Evolutionary conservation across 164 flowering plant genomes (phyloP).

Genomic region (Taxillus chinensis): DNA sequence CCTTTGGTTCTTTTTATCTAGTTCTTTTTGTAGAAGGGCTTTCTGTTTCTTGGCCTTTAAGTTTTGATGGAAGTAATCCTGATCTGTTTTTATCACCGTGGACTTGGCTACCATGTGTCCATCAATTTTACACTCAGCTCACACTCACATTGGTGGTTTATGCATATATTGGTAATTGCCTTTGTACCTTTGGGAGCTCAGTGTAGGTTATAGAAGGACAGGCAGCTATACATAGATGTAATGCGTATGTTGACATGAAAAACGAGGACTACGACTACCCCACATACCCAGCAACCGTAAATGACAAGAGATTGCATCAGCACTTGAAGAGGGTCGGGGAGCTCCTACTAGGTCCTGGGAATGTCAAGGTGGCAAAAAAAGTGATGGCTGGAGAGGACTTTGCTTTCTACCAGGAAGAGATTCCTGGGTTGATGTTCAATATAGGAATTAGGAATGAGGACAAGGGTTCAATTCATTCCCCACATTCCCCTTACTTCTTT

Average conservation of each 20-base stretch:
- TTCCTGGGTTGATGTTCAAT: constrained; percentile 58
- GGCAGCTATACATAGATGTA: constrained; percentile 64
- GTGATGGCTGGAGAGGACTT: constrained; percentile 92
- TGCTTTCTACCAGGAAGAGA: constrained; percentile 61
- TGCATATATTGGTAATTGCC: not conserved
- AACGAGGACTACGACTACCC: constrained; percentile 30
- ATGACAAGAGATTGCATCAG: constrained; percentile 41
- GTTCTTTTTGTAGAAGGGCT: too few species aligned
- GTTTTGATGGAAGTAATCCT: too few species aligned
- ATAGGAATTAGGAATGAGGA: constrained; percentile 70
- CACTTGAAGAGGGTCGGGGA: constrained; percentile 46
- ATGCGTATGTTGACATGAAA: constrained; percentile 32
- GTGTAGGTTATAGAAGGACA: constrained; percentile 62
- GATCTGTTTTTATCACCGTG: too few species aligned
- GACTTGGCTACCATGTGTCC: too few species aligned
- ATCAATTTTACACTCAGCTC: too few species aligned
- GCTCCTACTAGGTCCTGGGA: constrained; percentile 48
- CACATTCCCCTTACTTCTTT: constrained; percentile 71
- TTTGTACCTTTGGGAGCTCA: not conserved
- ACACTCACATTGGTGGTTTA: not conserved
- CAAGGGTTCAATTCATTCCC: constrained; percentile 52
- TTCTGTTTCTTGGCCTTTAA: too few species aligned
- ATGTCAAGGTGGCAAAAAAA: constrained; percentile 28
- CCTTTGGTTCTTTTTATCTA: too few species aligned
- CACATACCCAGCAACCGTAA: constrained; percentile 47